Percentiles rank a stretch among this genome's conserved stretches.
phyloP scores from a whole-genome alignment of 164 flowering plant species.

The Nelumbo lutea region DNA sequence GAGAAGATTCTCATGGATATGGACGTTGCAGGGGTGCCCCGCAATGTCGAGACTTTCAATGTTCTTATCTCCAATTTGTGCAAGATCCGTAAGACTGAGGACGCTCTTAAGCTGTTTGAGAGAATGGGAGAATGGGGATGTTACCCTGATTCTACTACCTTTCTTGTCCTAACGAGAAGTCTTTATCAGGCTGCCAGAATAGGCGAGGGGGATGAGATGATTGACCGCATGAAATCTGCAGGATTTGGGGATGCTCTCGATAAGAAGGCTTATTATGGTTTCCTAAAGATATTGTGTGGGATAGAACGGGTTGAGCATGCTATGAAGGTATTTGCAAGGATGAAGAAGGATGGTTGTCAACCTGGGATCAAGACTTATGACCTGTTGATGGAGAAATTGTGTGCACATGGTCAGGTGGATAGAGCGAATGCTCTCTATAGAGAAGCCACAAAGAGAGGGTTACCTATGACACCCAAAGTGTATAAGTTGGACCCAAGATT shows the following conservation, averaged over 20 bases:
- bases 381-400: slow-evolving; percentile 64
- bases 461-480: slow-evolving; percentile 46
- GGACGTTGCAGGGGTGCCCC: slow-evolving; percentile 81
- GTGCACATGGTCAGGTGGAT: slow-evolving; percentile 60
- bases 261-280: slow-evolving; percentile 65
- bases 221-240: slow-evolving; percentile 81
- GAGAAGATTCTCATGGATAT: slow-evolving; percentile 70
- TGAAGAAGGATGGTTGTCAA: slow-evolving; percentile 72
- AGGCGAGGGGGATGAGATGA: slow-evolving; percentile 95
- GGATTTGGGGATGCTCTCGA: slow-evolving; percentile 59
- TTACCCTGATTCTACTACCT: slow-evolving; percentile 56
- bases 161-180: slow-evolving; percentile 56
- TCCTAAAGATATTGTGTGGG: slow-evolving; percentile 80
- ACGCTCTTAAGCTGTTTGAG: slow-evolving; percentile 59
- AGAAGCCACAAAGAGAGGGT: slow-evolving; percentile 57
- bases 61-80: slow-evolving; percentile 72
- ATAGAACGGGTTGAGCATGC: slow-evolving; percentile 96
- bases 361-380: slow-evolving; percentile 82
- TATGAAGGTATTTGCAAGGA: slow-evolving; percentile 62
- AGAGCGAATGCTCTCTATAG: slow-evolving; percentile 60
- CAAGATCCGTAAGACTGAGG: slow-evolving; percentile 73
- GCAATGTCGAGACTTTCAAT: slow-evolving; percentile 80
- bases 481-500: slow-evolving; percentile 65
- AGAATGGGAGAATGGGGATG: slow-evolving; percentile 96
- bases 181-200: slow-evolving; percentile 95